phyloP scores from a whole-genome alignment of 225 moss, liverwort and hornwort genomes.

The Marchantia polymorpha region DNA sequence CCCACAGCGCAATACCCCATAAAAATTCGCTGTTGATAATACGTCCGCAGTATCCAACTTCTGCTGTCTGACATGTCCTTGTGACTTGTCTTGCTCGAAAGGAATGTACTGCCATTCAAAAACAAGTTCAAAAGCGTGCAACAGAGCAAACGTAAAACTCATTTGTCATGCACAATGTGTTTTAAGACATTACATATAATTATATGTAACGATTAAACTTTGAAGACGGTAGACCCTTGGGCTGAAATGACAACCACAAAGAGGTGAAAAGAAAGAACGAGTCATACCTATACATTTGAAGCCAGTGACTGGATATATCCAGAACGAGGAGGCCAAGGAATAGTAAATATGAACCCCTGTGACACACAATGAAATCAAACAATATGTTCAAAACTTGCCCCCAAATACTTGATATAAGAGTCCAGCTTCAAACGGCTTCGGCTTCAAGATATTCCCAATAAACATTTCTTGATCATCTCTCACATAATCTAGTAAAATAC shows the following conservation, averaged over 20 bases:
- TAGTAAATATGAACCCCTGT: slow-evolving; percentile 40
- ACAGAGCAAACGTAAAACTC: too few species aligned
- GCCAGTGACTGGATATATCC: slow-evolving; percentile 96
- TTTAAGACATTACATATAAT: not conserved
- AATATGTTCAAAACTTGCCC: not conserved
- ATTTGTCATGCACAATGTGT: not conserved
- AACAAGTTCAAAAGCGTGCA: not conserved
- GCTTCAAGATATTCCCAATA: not conserved
- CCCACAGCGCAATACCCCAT: slow-evolving; percentile 95
- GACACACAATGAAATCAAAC: not conserved
- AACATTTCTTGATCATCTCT: too few species aligned
- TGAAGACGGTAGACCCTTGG: not conserved
- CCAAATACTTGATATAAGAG: not conserved
- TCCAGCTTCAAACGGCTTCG: not conserved
- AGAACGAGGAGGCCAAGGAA: slow-evolving; percentile 86
- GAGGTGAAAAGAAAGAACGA: too few species aligned
- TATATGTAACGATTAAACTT: not conserved
- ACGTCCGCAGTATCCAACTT: slow-evolving; percentile 73
- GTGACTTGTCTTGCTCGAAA: slow-evolving; percentile 86
- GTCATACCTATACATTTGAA: slow-evolving; percentile 91
- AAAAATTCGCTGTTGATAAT: slow-evolving; percentile 82
- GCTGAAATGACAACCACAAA: too few species aligned
- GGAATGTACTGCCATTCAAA: slow-evolving; percentile 63
- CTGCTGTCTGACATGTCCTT: slow-evolving; percentile 93
- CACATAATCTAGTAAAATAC: too few species aligned